phyloP scores from a whole-genome alignment of 345 rosid genomes.

The Ceriops decandra region DNA sequence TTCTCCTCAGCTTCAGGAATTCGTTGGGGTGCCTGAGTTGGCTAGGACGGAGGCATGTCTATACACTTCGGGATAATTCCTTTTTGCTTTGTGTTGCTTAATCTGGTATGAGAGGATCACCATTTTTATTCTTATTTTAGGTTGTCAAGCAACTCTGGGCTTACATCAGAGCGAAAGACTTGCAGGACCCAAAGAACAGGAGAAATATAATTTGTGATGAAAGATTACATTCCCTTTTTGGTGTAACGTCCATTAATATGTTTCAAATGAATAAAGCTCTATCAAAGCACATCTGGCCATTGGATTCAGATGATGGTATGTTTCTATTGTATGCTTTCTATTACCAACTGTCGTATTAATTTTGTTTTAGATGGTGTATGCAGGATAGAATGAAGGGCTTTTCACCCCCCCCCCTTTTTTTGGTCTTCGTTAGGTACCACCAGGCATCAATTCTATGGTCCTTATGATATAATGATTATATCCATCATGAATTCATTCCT shows the following conservation, averaged over 20 bases:
- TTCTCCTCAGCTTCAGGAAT: slow-evolving; percentile 43
- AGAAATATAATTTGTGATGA: slow-evolving; percentile 54
- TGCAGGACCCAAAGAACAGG: slow-evolving; percentile 59
- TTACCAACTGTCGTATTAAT: neutral
- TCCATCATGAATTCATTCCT: neutral
- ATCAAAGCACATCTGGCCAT: slow-evolving; percentile 58
- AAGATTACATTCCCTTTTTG: slow-evolving; percentile 42
- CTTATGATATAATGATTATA: too few species aligned
- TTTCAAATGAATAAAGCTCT: slow-evolving; percentile 62
- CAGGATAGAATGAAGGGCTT: neutral
- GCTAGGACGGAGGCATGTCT: slow-evolving; percentile 41
- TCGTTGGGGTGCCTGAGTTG: slow-evolving; percentile 32
- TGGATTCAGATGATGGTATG: slow-evolving; percentile 41
- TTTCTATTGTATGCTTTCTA: neutral
- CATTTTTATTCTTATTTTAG: slow-evolving; percentile 15
- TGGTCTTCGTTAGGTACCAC: neutral
- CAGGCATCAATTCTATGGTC: neutral
- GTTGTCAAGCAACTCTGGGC: slow-evolving; percentile 60
- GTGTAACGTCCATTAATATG: slow-evolving; percentile 52
- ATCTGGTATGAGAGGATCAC: neutral
- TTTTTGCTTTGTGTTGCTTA: slow-evolving; percentile 6
- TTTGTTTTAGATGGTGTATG: neutral
- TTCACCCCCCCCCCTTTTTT: neutral
- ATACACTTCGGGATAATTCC: neutral
- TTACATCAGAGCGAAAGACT: slow-evolving; percentile 48